Evolutionary conservation across 352 stramenopile genomes (phyloP).

Genomic region (Pythium phragmiticola): DNA sequence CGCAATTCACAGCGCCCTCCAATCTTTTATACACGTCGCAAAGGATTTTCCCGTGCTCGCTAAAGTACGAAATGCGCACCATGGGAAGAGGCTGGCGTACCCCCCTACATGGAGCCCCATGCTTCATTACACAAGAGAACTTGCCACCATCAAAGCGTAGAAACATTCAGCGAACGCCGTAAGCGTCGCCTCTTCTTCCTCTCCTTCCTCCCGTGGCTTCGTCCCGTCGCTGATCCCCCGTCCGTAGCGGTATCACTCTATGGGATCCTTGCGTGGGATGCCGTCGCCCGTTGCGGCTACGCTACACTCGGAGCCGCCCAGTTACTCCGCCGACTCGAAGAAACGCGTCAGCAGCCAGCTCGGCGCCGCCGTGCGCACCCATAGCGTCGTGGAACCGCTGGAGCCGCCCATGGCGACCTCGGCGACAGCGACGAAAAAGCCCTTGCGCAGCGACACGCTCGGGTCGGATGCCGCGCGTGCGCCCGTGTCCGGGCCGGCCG

Average conservation of each 20-base stretch:
- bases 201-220: background rate
- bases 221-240: background rate
- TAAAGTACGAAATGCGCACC: background rate
- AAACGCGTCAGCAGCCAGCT: slow-evolving; percentile 4
- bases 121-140: background rate
- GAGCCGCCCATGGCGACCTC: slow-evolving; percentile 28
- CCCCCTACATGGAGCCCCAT: background rate
- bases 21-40: slow-evolving; percentile 19
- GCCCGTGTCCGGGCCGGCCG: background rate
- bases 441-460: slow-evolving; percentile 26
- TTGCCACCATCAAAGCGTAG: slow-evolving; percentile 2
- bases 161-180: slow-evolving; percentile 20
- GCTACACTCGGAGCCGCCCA: slow-evolving; percentile 7
- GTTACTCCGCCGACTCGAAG: slow-evolving; percentile 8
- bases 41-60: background rate
- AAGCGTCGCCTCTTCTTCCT: slow-evolving; percentile 3
- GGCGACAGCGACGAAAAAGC: slow-evolving; percentile 4
- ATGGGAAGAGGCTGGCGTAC: slow-evolving; percentile 16
- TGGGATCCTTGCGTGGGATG: slow-evolving; percentile 29
- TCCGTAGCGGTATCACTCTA: background rate
- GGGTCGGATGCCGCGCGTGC: background rate
- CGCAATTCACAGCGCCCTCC: background rate
- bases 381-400: slow-evolving; percentile 25
- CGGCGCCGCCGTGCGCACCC: slow-evolving; percentile 10
- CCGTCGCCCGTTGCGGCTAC: slow-evolving; percentile 17